These are phyloP conservation scores for Brassica hybrid DNA, from an alignment of 441 rosid genomes.

Conservation along the genomic window DNA sequence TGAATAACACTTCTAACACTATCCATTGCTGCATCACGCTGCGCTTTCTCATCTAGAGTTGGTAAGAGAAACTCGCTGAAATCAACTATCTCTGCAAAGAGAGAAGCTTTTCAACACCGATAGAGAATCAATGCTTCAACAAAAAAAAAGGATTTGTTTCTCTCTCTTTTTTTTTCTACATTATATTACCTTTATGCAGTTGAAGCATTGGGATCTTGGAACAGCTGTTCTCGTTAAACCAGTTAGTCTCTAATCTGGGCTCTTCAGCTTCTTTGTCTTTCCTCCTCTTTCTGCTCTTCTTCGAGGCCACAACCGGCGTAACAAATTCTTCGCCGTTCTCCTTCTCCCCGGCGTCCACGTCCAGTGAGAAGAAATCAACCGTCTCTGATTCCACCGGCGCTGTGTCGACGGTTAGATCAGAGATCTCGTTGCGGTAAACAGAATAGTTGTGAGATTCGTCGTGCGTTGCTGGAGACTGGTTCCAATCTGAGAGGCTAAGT, in stretches of 20 bases:
- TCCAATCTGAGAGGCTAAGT: constrained; percentile 46
- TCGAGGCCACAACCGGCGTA: constrained; percentile 35
- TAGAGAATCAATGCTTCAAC: not conserved
- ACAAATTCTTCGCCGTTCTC: constrained; percentile 40
- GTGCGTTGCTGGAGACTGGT: constrained; percentile 33
- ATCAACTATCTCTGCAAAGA: constrained; percentile 80
- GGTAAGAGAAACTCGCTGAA: constrained; percentile 85
- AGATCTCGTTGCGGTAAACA: constrained; percentile 77
- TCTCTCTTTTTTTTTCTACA: not conserved
- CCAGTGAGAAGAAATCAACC: constrained; percentile 76
- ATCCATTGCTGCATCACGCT: constrained; percentile 65
- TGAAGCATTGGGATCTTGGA: constrained; percentile 89
- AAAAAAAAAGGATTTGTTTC: too few relatives aligned
- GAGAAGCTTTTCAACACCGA: too few relatives aligned
- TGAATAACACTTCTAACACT: constrained; percentile 71
- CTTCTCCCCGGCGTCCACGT: constrained; percentile 40
- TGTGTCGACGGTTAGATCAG: constrained; percentile 44
- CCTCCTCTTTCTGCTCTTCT: constrained; percentile 38
- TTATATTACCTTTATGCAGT: constrained; percentile 76
- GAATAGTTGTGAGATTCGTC: constrained; percentile 46
- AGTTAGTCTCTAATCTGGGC: constrained; percentile 61
- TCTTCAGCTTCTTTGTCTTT: constrained; percentile 33
- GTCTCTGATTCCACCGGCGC: constrained; percentile 47
- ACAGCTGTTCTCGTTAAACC: constrained; percentile 73
- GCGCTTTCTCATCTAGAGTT: constrained; percentile 70